A percentile compares a stretch with the other conserved stretches of the same genome.
Evolutionary conservation across 192 early-diverging fungal species (phyloP).

Genomic region (Jimgerdemannia flammicorona): DNA sequence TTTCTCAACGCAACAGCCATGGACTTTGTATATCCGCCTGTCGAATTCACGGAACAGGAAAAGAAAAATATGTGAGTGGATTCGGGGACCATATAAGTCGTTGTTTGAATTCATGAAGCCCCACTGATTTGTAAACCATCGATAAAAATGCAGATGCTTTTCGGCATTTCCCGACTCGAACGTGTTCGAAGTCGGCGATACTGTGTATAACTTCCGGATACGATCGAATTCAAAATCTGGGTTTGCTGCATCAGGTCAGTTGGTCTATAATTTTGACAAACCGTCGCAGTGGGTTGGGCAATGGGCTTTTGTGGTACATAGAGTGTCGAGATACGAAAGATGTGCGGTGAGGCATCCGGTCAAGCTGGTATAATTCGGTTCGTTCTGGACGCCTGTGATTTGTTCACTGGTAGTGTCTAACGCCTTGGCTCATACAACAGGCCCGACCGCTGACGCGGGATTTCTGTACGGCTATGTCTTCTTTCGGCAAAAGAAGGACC

Average conservation of each 20-base stretch:
- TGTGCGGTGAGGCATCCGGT: too few relatives aligned
- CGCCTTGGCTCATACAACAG: conserved; percentile 8
- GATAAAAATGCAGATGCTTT: conserved; percentile 44
- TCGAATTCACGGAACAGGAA: conserved; percentile 61
- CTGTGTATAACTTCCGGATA: conserved; percentile 68
- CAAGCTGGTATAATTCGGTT: too few relatives aligned
- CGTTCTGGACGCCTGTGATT: too few relatives aligned
- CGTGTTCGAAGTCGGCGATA: conserved; percentile 70
- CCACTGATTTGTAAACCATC: background rate
- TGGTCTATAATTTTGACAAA: too few relatives aligned
- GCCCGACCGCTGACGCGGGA: conserved; percentile 50
- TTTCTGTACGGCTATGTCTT: conserved; percentile 90
- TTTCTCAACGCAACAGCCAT: conserved; percentile 39
- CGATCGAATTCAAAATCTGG: conserved; percentile 52
- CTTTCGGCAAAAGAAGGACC: conserved; percentile 89
- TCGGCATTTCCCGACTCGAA: conserved; percentile 78
- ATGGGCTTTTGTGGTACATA: too few relatives aligned
- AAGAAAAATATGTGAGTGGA: conserved; percentile 60
- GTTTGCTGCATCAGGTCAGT: conserved; percentile 45
- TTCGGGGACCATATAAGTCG: background rate
- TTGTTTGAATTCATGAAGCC: background rate
- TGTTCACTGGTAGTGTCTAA: too few relatives aligned
- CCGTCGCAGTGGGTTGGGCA: too few relatives aligned
- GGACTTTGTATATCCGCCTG: conserved; percentile 68
- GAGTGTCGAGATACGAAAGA: too few relatives aligned